A percentile compares a stretch with the other conserved stretches of the same genome.
These are phyloP conservation scores for Zangia roseola DNA, from an alignment of 768 basidiomycete genomes.

Conservation along the genomic window DNA sequence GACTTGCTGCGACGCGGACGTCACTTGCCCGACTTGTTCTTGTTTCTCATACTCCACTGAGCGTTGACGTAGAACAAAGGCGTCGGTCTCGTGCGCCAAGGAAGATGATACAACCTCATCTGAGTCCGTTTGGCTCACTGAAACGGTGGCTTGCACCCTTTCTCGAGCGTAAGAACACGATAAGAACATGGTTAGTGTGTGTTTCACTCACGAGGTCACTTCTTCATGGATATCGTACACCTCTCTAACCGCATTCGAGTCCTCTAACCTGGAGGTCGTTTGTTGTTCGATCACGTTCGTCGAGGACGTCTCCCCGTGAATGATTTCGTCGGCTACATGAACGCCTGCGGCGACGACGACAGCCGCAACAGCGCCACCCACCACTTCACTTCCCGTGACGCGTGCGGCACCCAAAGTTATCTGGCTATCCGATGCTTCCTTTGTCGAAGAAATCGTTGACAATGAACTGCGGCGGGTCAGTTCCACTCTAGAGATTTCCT, in stretches of 20 bases:
- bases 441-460: neutral
- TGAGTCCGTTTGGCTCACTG: neutral
- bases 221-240: neutral
- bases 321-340: neutral
- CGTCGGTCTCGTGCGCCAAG: neutral
- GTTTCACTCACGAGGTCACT: constrained; percentile 9
- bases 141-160: neutral
- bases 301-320: neutral
- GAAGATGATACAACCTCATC: neutral
- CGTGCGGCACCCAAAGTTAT: neutral
- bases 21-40: neutral
- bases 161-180: neutral
- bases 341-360: neutral
- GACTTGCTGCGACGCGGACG: neutral
- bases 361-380: neutral
- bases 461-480: neutral
- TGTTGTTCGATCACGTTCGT: neutral
- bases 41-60: neutral
- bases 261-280: neutral
- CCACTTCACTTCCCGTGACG: neutral
- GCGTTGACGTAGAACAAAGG: neutral
- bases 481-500: neutral
- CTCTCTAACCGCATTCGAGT: neutral
- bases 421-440: neutral
- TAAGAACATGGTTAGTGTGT: neutral